Base-by-base conservation (phyloP, 352 stramenopile species). In the Globisporangium orthogonon region DNA sequence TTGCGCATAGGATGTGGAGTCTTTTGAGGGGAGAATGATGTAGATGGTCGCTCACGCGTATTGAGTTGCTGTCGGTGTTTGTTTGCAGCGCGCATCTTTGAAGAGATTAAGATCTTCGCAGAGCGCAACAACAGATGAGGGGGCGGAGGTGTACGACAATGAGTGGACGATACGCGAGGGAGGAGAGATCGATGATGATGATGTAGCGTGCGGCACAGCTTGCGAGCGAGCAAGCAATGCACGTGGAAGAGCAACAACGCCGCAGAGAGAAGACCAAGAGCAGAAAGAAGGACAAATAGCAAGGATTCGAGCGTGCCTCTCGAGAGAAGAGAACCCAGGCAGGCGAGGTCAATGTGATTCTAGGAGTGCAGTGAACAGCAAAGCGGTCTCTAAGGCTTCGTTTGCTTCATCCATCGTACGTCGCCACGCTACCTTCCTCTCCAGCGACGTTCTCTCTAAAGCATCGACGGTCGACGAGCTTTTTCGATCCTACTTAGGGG, bases 41-140 rank as follows among this genome's bases (percentile, higher is more conserved):
- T 14, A 14, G 2, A 40, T 11, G 7, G 14, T 40, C 35, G 35
- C 10, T 11, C 3, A 37, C 33, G 33, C 33, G 7, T 37, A 10
- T 11, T 2, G 33, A 5, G 33, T 14, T 14, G 35, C 35, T 46
- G 41, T 46, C 54, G 18, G 11, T 56, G 7, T 52, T 33, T 33
- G 15, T 65, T 31, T 59, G 29, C 57, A 93, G 86, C 68, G 50
- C 83, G 82, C 63, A 94, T 95, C 60, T 93, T 87, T 62, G 80
- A 93, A 56, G 86, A 95, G 71, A 91, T 95, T 58, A 87, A 90
- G 75, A 30, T 88, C 51, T 94, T 92, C 61, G 69, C 78, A 41
- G 67, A 88, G 51, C 70, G 71, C 47, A 89, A 81, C 61, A 73
- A 62, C 68, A 86, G 76, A 86, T 87, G 69, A 88, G 30, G 0